These are phyloP conservation scores for Trifolium fragiferum DNA, from an alignment of 306 rosid species.

Conservation along the genomic window DNA sequence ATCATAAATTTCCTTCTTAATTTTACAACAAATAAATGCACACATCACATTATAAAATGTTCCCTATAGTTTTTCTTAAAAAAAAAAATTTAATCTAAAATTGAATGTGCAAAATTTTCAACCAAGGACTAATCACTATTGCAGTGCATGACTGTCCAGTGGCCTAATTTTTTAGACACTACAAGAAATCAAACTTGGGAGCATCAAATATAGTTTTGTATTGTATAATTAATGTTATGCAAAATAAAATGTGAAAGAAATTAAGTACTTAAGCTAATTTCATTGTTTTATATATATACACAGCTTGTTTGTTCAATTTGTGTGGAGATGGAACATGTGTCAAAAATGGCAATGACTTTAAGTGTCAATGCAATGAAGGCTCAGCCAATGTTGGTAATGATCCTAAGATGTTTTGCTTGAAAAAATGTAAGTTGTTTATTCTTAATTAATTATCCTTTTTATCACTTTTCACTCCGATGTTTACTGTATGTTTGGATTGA, in stretches of 20 bases:
- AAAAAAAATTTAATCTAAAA: too few relatives aligned
- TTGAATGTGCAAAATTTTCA: too few relatives aligned
- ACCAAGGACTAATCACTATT: not conserved
- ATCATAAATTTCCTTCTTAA: not conserved
- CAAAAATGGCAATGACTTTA: constrained; percentile 21
- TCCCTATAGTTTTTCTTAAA: not conserved
- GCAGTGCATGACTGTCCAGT: too few relatives aligned
- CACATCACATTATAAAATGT: not conserved
- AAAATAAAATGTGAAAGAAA: not conserved
- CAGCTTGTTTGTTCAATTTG: constrained; percentile 47
- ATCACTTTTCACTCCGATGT: too few relatives aligned
- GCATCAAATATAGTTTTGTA: too few relatives aligned
- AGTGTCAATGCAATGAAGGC: constrained; percentile 47
- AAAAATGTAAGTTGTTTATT: constrained; percentile 48
- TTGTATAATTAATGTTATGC: not conserved
- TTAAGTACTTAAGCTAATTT: not conserved
- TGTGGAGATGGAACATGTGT: constrained; percentile 51
- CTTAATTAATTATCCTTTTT: not conserved
- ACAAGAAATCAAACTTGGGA: too few relatives aligned
- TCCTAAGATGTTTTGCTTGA: constrained; percentile 48
- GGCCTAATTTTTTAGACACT: not conserved
- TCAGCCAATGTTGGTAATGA: constrained; percentile 41
- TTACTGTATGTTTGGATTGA: too few relatives aligned
- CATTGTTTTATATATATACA: constrained; percentile 6
- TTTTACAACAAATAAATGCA: too few relatives aligned